phyloP scores from a whole-genome alignment of 164 flowering plant species.

The Stephania yunnanensis region DNA sequence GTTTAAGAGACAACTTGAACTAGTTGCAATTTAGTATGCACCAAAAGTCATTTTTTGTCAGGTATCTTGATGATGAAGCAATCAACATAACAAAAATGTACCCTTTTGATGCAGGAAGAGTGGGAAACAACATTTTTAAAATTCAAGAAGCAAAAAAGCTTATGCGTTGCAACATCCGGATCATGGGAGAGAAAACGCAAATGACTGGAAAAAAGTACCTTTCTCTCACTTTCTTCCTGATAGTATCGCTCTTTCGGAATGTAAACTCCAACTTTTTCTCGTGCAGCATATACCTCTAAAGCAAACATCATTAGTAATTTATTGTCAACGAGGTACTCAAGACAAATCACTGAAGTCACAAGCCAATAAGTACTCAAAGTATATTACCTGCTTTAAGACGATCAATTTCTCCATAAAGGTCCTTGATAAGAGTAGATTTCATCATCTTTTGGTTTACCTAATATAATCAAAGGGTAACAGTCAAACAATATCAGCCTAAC shows the following conservation, averaged over 20 bases:
- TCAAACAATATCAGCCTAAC: background rate
- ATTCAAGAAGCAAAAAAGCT: no score
- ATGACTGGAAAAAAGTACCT: constrained; percentile 39
- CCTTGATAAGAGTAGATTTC: constrained; percentile 94
- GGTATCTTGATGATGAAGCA: background rate
- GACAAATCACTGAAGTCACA: background rate
- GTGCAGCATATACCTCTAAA: constrained; percentile 89
- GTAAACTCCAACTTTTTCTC: constrained; percentile 96
- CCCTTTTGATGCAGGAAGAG: background rate
- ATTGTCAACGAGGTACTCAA: no score
- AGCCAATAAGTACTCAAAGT: background rate
- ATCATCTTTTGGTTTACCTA: constrained; percentile 98
- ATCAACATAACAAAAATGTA: no score
- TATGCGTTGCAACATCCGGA: background rate
- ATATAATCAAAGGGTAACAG: background rate
- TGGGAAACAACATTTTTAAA: background rate
- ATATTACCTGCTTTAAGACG: constrained; percentile 78
- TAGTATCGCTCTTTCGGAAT: constrained; percentile 88
- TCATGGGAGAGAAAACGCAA: background rate
- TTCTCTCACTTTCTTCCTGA: constrained; percentile 90
- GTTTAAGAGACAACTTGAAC: background rate
- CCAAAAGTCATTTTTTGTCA: background rate
- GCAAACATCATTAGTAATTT: background rate
- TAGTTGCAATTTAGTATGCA: background rate
- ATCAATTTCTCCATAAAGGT: constrained; percentile 96